A percentile compares a stretch with the other conserved stretches of the same genome.
These are phyloP conservation scores for Celoporthe dispersa DNA, from an alignment of 2,329 filamentous ascomycete genomes.

Conservation along the genomic window DNA sequence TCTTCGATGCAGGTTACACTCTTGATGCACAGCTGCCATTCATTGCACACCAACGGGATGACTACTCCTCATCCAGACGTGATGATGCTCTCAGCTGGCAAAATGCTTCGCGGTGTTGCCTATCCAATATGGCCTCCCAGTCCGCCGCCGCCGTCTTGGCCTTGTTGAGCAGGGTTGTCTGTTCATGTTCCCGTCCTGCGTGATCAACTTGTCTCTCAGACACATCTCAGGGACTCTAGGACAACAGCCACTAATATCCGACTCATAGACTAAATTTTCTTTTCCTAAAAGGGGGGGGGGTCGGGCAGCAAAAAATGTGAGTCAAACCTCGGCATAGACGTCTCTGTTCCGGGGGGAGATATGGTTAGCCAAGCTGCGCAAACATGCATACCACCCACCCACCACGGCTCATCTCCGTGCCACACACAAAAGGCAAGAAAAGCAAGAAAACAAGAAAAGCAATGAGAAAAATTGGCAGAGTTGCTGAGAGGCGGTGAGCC, in stretches of 20 bases:
- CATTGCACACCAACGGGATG: not conserved
- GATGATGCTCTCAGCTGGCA: not conserved
- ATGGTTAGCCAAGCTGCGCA: constrained; percentile 6
- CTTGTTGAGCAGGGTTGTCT: not conserved
- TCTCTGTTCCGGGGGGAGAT: constrained; percentile 2
- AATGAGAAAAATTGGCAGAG: not conserved
- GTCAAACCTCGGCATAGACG: constrained; percentile 1
- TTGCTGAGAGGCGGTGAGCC: not conserved
- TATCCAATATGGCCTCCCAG: not conserved
- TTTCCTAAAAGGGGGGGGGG: not conserved
- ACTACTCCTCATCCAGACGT: not conserved
- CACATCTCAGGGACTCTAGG: not conserved
- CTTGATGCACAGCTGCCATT: not conserved
- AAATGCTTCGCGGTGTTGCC: not conserved
- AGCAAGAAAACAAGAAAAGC: not conserved
- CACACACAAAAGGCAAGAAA: not conserved
- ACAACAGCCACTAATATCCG: not conserved
- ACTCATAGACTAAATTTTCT: not conserved
- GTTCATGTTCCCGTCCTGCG: not conserved
- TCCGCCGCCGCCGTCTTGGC: not conserved
- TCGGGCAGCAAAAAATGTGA: not conserved
- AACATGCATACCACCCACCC: not conserved
- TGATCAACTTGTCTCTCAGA: not conserved
- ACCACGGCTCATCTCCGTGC: not conserved
- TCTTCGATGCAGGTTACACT: not conserved